Base-by-base conservation (phyloP, 2,329 filamentous ascomycete genomes). In the Verticillium nonalfalfae region DNA sequence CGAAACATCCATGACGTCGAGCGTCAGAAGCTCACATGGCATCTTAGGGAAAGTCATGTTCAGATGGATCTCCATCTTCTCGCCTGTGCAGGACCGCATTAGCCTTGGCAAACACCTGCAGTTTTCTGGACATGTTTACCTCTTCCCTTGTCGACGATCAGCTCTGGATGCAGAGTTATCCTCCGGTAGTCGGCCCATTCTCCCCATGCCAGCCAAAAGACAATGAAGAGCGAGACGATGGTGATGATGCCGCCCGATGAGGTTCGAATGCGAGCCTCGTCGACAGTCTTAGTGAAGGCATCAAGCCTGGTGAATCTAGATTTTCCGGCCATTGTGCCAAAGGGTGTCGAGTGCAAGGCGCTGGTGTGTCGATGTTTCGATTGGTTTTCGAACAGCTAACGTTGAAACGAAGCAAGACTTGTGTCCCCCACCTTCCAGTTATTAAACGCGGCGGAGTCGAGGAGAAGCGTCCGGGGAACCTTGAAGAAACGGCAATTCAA, bases 1-100 rank as follows among this genome's bases (percentile, higher is more conserved):
- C 26, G 93, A 97, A 33, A 98, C 94, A 77, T 99, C 95, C 95
- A 99, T 99, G 61, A 99, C 94, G 74, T 99, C 95, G 69, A 99
- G 88, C 13, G 95, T 97, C 67, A 98, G 82, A 59, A 99, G 86
- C 76, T 98, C 94, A 79, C 95, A 99, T 10, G 95, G 95, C 68
- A 99, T 85, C 65, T 88, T 88, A 10, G 95, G 95, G 74, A 99
- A 99, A 56, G 92, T 95, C 63, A 99, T 88, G 79, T 99, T 99
- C 76, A 99, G 85, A 75, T 97, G 93, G 67, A 99, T 99, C 75
- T 98, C 95, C 94, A 99, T 98, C 76, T 94, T 92, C 82, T 99
- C 93, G 75, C 92, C 90, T 92, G 68, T 72, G 38, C 6, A 50
- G 50, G 57, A 54, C 40, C 60, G 18, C 6, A 57, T 38, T 52